Percentiles rank a stretch among this genome's conserved stretches.
Evolutionary conservation across 805 yeast genomes (phyloP).

Genomic region (Blastobotrys muscicola): DNA sequence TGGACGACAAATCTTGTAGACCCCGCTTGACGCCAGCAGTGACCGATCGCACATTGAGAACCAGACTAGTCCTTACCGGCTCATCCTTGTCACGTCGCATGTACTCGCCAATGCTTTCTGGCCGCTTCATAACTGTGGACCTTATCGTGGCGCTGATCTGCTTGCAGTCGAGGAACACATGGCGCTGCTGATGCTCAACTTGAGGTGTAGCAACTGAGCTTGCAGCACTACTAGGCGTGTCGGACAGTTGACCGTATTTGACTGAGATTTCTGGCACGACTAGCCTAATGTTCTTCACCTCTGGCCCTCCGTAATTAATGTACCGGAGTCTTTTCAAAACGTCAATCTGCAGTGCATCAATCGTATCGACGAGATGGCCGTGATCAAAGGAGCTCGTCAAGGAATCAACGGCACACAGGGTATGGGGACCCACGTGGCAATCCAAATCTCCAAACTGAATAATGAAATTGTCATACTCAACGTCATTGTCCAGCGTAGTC

Average conservation of each 20-base stretch:
- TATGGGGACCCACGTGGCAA: slow-evolving; percentile 38
- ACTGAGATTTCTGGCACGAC: slow-evolving; percentile 38
- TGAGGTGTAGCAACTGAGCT: background rate
- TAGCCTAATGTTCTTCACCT: slow-evolving; percentile 38
- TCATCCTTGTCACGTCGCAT: slow-evolving; percentile 9
- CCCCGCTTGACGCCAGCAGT: slow-evolving; percentile 18
- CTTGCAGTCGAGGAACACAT: slow-evolving; percentile 12
- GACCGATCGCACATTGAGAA: slow-evolving; percentile 14
- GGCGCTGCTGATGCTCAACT: slow-evolving; percentile 8
- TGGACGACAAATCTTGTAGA: too few relatives aligned
- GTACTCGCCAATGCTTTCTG: slow-evolving; percentile 12
- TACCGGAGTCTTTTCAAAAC: slow-evolving; percentile 34
- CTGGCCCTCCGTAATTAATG: slow-evolving; percentile 27
- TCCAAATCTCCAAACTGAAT: slow-evolving; percentile 45
- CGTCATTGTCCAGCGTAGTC: slow-evolving; percentile 26
- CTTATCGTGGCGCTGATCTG: slow-evolving; percentile 14
- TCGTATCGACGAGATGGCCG: slow-evolving; percentile 36
- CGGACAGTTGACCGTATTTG: slow-evolving; percentile 27
- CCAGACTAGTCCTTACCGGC: slow-evolving; percentile 9
- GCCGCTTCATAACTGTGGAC: slow-evolving; percentile 5
- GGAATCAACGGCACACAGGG: slow-evolving; percentile 32
- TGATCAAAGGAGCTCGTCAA: slow-evolving; percentile 30
- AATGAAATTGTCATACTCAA: slow-evolving; percentile 46
- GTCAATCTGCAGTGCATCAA: slow-evolving; percentile 59
- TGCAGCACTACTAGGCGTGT: background rate